A percentile compares a stretch with the other conserved stretches of the same genome.
phyloP scores from a whole-genome alignment of 345 rosid genomes.

The Turnera subulata region DNA sequence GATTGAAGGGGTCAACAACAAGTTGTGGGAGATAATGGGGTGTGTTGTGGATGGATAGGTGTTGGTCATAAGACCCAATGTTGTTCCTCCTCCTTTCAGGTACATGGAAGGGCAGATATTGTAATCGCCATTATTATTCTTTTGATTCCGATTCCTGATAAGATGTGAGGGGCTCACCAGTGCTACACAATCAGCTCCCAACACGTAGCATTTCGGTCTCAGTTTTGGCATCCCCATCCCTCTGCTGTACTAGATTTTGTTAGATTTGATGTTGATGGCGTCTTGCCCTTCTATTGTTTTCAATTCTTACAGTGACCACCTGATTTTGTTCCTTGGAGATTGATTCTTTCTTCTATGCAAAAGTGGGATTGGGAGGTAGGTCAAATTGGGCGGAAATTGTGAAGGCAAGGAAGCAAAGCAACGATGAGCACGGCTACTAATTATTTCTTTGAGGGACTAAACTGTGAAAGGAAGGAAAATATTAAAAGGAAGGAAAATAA shows the following conservation, averaged over 20 bases:
- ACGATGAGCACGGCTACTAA: too few species aligned
- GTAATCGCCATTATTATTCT: constrained; percentile 10
- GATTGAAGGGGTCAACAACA: neutral
- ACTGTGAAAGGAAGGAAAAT: too few species aligned
- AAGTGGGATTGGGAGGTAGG: too few species aligned
- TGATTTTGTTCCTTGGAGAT: too few species aligned
- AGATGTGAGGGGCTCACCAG: constrained; percentile 11
- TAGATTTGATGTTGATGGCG: constrained; percentile 33
- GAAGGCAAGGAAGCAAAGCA: too few species aligned
- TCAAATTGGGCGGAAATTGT: too few species aligned
- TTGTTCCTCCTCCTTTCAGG: neutral
- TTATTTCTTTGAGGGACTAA: too few species aligned
- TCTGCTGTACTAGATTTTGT: constrained; percentile 28
- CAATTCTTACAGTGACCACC: too few species aligned
- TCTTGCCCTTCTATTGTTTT: too few species aligned
- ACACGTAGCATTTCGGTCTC: constrained; percentile 20
- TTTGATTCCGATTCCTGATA: constrained; percentile 18
- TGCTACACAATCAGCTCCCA: neutral
- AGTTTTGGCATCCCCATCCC: constrained; percentile 9
- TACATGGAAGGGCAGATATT: neutral
- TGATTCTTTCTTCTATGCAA: too few species aligned
- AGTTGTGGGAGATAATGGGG: neutral
- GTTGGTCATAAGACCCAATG: neutral
- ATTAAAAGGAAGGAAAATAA: too few species aligned
- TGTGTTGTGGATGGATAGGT: neutral